Base-by-base conservation (phyloP, 2,329 filamentous ascomycete genomes). In the Alternaria novae-zelandiae region DNA sequence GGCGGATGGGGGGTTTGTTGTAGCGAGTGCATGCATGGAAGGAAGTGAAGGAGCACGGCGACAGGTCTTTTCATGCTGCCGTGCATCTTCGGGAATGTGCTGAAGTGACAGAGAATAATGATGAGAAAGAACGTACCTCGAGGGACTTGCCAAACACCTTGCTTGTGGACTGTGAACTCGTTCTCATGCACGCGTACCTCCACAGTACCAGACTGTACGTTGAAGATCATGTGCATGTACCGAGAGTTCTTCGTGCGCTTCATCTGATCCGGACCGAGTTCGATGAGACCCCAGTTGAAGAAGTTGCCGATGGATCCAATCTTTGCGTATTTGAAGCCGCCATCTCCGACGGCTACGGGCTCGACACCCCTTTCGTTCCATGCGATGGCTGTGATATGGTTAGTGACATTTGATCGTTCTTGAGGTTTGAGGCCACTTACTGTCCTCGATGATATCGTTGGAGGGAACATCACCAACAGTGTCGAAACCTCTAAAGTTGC, bases 221-320 rank as follows among this genome's bases (percentile, higher is more conserved):
- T 97, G 80, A 98, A 98, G 1, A 92, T 90, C 91, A 99, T 96
- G 77, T 97, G 94, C 93, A 97, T 98, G 82, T 92, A 94, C 66
- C 95, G 87, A 36, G 92, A 91, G 80, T 97, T 98, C 85, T 98
- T 98, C 53, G 90, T 88, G 70, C 90, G 89, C 84, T 99, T 99
- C 76, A 91, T 88, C 30, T 92, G 89, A 3, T 91, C 90, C 0
- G 93, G 90, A 6, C 93, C 92, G 54, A 99, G 83, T 73, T 98
- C 95, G 41, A 99, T 92, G 56, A 98, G 87, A 15, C 96, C 96
- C 10, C 91, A 91, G 32, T 94, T 94, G 79, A 98, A 93, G 80
- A 97, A 98, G 0, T 91, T 89, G 15, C 69, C 68, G 61, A 64
- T 65, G 5, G 72, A 72, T 15, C 62, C 67, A 64, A 95, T 91